Evolutionary conservation across 1,284 basidiomycete genomes (phyloP), one percentile per base, ranked within the genome.

Genomic region (Heterobasidion parviporum): DNA sequence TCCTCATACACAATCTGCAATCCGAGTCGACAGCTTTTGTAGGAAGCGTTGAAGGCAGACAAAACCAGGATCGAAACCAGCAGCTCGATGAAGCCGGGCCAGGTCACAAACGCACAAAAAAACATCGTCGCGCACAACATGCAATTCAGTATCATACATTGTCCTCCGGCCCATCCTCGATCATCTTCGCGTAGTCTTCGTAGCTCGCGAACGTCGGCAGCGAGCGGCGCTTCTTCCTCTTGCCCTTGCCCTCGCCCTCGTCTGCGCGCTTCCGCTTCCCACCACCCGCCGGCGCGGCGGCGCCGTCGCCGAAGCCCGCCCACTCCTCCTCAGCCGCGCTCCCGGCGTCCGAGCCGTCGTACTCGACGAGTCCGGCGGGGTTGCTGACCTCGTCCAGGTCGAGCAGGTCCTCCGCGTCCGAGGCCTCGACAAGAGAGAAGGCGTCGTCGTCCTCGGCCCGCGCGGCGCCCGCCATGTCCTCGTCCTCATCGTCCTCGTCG

Each of bases 131-230:
- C 1, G n/a, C 7, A 12, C 3, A n/a, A 41, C 38, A 41, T n/a
- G 38, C 7, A 41, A 5, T 5, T 26, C 5, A 26, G 5, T 26
- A 34, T 18, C 41, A 86, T 32, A 87, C 75, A 67, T 86, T 75
- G 64, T 91, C 88, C 70, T 91, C 88, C 15, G 82, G 80, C 18
- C 76, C 88, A 57, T 87, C 88, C 66, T 96, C 94, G 61, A 98
- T 94, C 77, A 98, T 79, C 71, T 83, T 89, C 51, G 90, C 91
- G 66, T 97, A 99, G 63, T 98, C 96, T 60, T 98, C 96, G 61
- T 96, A 96, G 67, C 85, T 91, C 2, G 92, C 96, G 65, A 99
- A 98, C 34, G 87, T 89, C 1, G 94, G 94, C 63, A 94, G 66
- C 45, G 82, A 77, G 62, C 78, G 78, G 68, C 85, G 70, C 72